phyloP scores from a whole-genome alignment of 192 early-diverging fungal genomes.

The Mycoemilia scoparia region DNA sequence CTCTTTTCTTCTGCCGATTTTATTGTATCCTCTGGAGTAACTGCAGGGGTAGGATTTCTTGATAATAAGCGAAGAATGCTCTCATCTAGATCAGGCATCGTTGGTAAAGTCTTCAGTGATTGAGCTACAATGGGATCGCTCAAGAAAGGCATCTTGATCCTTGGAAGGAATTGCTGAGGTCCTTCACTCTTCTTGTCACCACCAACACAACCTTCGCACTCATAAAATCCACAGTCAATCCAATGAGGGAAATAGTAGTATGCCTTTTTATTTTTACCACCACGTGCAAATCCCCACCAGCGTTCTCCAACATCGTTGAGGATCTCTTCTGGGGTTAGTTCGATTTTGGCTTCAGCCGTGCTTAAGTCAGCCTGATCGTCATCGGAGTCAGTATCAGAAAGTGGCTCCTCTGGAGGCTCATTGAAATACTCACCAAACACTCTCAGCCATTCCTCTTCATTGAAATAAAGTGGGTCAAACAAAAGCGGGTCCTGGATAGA shows the following conservation, averaged over 20 bases:
- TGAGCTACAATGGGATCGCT: too few species aligned
- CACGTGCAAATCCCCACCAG: too few species aligned
- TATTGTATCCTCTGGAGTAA: too few species aligned
- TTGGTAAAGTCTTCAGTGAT: too few species aligned
- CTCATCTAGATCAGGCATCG: too few species aligned
- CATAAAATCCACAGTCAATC: slow-evolving; percentile 84
- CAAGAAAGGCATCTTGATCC: too few species aligned
- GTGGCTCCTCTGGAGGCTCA: neutral
- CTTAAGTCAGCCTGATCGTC: slow-evolving; percentile 7
- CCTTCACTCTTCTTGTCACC: too few species aligned
- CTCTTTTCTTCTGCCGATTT: too few species aligned
- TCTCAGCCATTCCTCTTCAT: slow-evolving; percentile 17
- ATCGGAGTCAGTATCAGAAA: slow-evolving; percentile 8
- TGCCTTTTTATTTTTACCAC: slow-evolving; percentile 31
- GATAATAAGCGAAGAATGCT: too few species aligned
- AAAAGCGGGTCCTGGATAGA: slow-evolving; percentile 24
- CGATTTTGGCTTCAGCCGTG: slow-evolving; percentile 7
- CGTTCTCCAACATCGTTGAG: slow-evolving; percentile 2
- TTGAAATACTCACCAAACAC: slow-evolving; percentile 8
- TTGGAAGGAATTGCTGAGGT: too few species aligned
- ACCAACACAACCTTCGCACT: too few species aligned
- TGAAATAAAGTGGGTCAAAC: slow-evolving; percentile 26
- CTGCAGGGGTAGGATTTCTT: too few species aligned
- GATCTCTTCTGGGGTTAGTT: slow-evolving; percentile 9
- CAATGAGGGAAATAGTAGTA: slow-evolving; percentile 61